Percentiles rank a stretch among this genome's conserved stretches.
These are phyloP conservation scores for Kuraishia cidri DNA, from an alignment of 805 yeast species.

Conservation along the genomic window DNA sequence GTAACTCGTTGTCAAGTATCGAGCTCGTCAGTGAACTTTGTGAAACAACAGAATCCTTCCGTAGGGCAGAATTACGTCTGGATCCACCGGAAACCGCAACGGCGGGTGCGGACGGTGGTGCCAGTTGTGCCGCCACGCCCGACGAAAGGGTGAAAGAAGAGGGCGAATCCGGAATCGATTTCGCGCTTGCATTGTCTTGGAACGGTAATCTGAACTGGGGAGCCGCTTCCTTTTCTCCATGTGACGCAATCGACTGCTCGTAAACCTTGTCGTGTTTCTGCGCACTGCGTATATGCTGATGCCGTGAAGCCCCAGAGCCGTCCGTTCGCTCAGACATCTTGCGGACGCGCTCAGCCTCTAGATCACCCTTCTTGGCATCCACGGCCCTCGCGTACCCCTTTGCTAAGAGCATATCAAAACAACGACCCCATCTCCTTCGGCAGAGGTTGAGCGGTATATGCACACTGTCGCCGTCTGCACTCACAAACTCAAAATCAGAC, in stretches of 20 bases:
- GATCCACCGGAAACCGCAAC: not conserved
- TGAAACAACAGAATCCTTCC: conserved; percentile 2
- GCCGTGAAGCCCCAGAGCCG: not conserved
- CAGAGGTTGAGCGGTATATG: conserved; percentile 53
- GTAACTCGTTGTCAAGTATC: not conserved
- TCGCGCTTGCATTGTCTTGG: conserved; percentile 37
- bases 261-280: not conserved
- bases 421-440: conserved; percentile 71
- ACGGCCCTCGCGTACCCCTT: conserved; percentile 57
- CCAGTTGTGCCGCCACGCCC: too few species aligned
- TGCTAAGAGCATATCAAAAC: conserved; percentile 52
- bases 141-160: too few species aligned
- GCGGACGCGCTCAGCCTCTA: not conserved
- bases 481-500: conserved; percentile 64
- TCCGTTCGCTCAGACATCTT: not conserved
- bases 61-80: not conserved
- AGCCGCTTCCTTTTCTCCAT: conserved; percentile 8
- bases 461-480: conserved; percentile 62
- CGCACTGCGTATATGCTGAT: too few species aligned
- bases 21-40: conserved; percentile 1
- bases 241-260: not conserved
- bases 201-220: conserved; percentile 66
- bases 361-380: conserved; percentile 10
- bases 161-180: too few species aligned
- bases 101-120: not conserved